Evolutionary conservation across 768 basidiomycete species (phyloP), one percentile per base, ranked within the genome.

Genomic region (Psilocybe subaeruginosa): DNA sequence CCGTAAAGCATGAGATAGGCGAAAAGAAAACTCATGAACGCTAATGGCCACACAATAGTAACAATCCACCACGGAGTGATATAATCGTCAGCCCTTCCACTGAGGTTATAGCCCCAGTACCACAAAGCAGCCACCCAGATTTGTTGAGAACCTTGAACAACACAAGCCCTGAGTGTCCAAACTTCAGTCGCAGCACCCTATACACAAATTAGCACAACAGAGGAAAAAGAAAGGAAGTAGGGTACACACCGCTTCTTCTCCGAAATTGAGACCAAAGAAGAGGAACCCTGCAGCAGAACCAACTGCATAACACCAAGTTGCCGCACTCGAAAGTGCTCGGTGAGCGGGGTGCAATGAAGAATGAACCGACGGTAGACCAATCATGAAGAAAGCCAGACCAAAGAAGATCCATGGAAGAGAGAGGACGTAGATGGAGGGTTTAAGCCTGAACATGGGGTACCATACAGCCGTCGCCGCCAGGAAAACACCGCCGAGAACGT

Each of bases 241-340:
- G 30, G 49, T 43, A 78, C 82, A 53, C 74, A 91, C 91, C 16
- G 95, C 95, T 82, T 97, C 95, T 78, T 97, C 95, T 73, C 95
- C 95, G 72, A 97, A 97, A 75, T 97, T 97, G 63, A 96, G 82
- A 69, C 95, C 95, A 69, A 97, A 97, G 84, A 94, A 96, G 52
- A 87, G 77, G 82, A 97, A 97, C 9, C 93, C 90, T 31, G 93
- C 95, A 11, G 95, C 90, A n/a, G 95, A 97, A 17, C 91, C 95
- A 53, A 93, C 74, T 31, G 95, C 95, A 76, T 97, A 97, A 48
- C 80, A 86, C 94, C 95, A 97, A 1, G 93, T 95, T 9, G 95
- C 94, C 23, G 85, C 76, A 69, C 87, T 89, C 27, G 92, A 80
- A 27, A 97, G 76, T 48, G 82, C 81, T n/a, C 81, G 78, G 65